phyloP scores from a whole-genome alignment of 73 alveolate genomes.

The Paramecium pentaurelia region DNA sequence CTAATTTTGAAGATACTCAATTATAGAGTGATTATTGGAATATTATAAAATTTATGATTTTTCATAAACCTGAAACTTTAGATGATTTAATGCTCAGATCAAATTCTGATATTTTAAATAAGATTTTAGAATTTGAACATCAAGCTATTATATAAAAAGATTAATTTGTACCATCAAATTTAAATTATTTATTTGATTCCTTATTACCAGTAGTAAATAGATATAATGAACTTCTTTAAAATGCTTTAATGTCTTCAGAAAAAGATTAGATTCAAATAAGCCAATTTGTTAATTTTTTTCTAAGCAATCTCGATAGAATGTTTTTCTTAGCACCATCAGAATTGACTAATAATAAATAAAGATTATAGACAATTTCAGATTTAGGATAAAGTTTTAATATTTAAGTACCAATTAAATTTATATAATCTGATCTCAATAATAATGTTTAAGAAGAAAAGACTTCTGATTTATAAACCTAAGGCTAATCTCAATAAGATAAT shows the following conservation, averaged over 20 bases:
- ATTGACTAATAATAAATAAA: neutral
- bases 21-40: neutral
- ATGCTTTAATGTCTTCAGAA: neutral
- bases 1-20: neutral
- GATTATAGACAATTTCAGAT: conserved; percentile 9
- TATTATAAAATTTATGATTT: neutral
- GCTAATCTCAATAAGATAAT: neutral
- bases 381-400: neutral
- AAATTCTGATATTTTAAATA: neutral
- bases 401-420: neutral
- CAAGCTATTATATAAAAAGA: neutral
- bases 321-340: conserved; percentile 29
- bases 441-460: neutral
- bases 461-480: neutral
- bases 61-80: neutral
- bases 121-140: neutral
- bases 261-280: neutral
- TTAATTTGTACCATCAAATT: neutral
- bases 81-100: neutral
- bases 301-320: neutral
- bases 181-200: conserved; percentile 34
- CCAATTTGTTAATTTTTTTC: conserved; percentile 11
- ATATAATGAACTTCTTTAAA: neutral
- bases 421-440: neutral
- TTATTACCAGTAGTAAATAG: conserved; percentile 26